Conservation (phyloP, 1,284 basidiomycete species). For the Salmacisia buchloeana region DNA sequence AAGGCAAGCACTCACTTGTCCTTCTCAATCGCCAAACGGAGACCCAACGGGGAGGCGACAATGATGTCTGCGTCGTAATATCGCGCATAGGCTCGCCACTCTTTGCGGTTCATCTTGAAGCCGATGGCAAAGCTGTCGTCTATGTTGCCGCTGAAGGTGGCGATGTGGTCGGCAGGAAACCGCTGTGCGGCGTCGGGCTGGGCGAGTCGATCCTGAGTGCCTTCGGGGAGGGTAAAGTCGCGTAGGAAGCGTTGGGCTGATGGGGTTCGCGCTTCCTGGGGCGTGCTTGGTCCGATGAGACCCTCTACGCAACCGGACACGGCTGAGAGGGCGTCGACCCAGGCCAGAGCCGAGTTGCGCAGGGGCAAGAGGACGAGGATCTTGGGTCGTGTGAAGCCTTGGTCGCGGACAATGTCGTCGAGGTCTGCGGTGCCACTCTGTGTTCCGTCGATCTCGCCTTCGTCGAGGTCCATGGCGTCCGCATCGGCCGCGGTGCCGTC, state of each 20-base stretch:
- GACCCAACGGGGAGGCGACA: constrained; percentile 83
- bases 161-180: constrained; percentile 83
- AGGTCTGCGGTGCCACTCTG: neutral
- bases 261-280: neutral
- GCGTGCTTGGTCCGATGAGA: neutral
- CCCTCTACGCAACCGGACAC: constrained; percentile 25
- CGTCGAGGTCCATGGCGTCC: constrained; percentile 49
- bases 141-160: constrained; percentile 91
- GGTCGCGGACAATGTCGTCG: constrained; percentile 61
- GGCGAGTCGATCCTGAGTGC: constrained; percentile 74
- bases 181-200: constrained; percentile 55
- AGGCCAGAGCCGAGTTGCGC: constrained; percentile 77
- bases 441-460: constrained; percentile 18
- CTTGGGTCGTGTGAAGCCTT: constrained; percentile 95
- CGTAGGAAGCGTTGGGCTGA: constrained; percentile 61
- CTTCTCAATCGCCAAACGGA: constrained; percentile 88
- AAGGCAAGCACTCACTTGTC: constrained; percentile 53
- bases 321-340: constrained; percentile 53
- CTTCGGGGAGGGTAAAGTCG: constrained; percentile 77
- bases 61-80: constrained; percentile 89
- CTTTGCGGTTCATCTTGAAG: constrained; percentile 85
- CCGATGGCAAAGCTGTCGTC: constrained; percentile 93
- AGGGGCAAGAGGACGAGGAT: constrained; percentile 86
- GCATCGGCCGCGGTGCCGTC: constrained; percentile 55
- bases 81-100: constrained; percentile 75